A percentile compares a stretch with the other conserved stretches of the same genome.
Conservation (phyloP, 2,329 filamentous ascomycete genomes). For the Fusarium falciforme region DNA sequence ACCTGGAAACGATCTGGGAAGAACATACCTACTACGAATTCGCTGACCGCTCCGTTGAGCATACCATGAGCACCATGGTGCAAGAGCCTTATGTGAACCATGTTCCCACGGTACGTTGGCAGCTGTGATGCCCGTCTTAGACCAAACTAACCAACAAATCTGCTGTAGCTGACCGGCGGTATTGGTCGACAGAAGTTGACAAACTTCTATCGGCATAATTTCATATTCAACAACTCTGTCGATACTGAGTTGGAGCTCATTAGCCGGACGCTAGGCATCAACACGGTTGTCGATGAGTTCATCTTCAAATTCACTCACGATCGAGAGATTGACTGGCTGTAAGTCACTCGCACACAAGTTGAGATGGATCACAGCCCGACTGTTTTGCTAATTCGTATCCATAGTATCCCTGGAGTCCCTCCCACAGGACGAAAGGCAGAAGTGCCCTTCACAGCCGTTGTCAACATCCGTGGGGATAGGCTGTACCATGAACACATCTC, state of each 20-base stretch:
- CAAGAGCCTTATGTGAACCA: constrained; percentile 84
- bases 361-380: not conserved
- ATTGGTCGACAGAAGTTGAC: constrained; percentile 74
- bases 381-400: not conserved
- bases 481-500: constrained; percentile 75
- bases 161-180: constrained; percentile 69
- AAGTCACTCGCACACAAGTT: constrained; percentile 44
- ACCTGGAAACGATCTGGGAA: constrained; percentile 83
- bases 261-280: constrained; percentile 77
- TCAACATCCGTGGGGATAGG: constrained; percentile 72
- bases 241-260: constrained; percentile 77
- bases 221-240: constrained; percentile 78
- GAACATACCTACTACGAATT: constrained; percentile 82
- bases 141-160: not conserved
- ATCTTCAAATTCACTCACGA: constrained; percentile 73
- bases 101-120: constrained; percentile 69
- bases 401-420: constrained; percentile 60
- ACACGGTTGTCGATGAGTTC: constrained; percentile 79
- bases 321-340: constrained; percentile 75
- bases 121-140: not conserved
- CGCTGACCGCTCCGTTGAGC: constrained; percentile 72
- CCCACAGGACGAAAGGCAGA: constrained; percentile 65
- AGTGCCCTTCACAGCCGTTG: constrained; percentile 71
- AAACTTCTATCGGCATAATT: constrained; percentile 77
- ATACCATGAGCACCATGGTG: constrained; percentile 87